These are phyloP conservation scores for Botrytis pseudocinerea DNA, from an alignment of 2,329 filamentous ascomycete genomes.

Conservation along the genomic window DNA sequence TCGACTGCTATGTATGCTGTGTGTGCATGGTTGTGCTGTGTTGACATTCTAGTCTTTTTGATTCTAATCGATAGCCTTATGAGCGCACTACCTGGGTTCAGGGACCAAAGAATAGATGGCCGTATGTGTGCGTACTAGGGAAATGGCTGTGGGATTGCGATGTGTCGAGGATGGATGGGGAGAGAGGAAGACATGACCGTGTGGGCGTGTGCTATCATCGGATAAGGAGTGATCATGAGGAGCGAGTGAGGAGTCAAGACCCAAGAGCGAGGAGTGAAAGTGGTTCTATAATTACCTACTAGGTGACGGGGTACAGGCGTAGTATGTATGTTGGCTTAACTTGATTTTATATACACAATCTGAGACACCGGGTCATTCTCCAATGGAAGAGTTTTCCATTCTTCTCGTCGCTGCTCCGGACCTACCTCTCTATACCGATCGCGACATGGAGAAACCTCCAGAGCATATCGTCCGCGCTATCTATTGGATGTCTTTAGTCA, in stretches of 20 bases:
- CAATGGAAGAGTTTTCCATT: neutral
- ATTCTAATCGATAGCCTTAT: neutral
- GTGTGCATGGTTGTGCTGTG: neutral
- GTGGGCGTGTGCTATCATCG: neutral
- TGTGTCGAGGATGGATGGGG: neutral
- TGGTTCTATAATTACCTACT: neutral
- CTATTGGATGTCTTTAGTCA: conserved; percentile 14
- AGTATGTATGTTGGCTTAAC: neutral
- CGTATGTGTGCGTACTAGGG: neutral
- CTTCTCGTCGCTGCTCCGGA: neutral
- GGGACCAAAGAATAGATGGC: neutral
- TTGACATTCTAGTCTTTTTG: neutral
- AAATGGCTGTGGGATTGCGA: neutral
- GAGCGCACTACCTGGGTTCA: conserved; percentile 4
- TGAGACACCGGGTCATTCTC: conserved; percentile 17
- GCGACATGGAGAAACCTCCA: neutral
- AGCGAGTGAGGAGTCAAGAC: neutral
- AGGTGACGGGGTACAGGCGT: neutral
- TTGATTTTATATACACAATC: neutral
- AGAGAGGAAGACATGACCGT: neutral
- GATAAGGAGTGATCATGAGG: neutral
- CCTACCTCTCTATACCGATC: neutral
- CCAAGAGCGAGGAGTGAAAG: neutral
- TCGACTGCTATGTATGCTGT: neutral
- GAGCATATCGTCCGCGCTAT: neutral